Conservation (phyloP, 73 alveolate genomes). For the Breviolum minutum region DNA sequence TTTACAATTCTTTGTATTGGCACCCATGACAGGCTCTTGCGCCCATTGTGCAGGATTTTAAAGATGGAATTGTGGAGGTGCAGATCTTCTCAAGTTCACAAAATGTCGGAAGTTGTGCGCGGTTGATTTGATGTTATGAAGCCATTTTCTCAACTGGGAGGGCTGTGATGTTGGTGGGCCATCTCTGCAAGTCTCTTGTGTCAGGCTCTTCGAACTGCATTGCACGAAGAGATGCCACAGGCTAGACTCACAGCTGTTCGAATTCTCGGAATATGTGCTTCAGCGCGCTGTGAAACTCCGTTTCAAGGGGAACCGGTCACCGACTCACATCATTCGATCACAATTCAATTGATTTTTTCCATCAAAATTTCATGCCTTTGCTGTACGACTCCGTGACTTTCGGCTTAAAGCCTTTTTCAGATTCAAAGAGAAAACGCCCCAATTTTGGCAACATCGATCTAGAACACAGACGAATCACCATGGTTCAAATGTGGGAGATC, state of each 20-base stretch:
- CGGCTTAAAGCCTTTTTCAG: not conserved
- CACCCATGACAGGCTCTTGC: not conserved
- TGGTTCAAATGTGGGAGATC: constrained; percentile 95
- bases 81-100: no score
- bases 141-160: not conserved
- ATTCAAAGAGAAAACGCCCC: not conserved
- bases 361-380: no score
- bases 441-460: not conserved
- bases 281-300: no score
- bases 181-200: not conserved
- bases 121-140: not conserved
- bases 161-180: not conserved
- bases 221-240: constrained; percentile 48
- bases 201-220: not conserved
- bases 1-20: no score
- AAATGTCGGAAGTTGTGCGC: no score
- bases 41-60: not conserved
- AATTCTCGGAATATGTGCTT: no score
- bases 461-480: not conserved
- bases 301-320: not conserved
- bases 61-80: not conserved
- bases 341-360: no score
- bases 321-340: not conserved
- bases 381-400: not conserved
- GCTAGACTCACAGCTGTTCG: not conserved